Evolutionary conservation across 257 asterid species (phyloP), one percentile per base, ranked within the genome.

Genomic region (Scutellaria minor): DNA sequence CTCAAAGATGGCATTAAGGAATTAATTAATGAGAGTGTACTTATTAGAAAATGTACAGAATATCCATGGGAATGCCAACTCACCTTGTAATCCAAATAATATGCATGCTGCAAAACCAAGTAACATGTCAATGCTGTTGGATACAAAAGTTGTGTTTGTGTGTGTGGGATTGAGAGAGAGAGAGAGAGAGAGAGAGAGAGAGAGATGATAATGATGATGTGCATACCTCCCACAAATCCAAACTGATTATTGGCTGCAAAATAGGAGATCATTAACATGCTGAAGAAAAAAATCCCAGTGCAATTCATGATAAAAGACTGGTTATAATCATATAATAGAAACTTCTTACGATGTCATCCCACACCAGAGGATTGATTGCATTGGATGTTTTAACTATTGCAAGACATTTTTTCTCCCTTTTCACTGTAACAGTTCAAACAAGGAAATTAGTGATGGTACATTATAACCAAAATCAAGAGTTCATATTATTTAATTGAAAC

Each of bases 361-460:
- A 83, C 77, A 87, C 84, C 18, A 84, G 71, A 61, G 92, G 92
- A 68, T 84, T 84, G 70, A 84, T 37, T 14, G 89, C 84, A 70
- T 87, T 87, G 63, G 84, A 76, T 64, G 90, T 80, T 80, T 79
- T 87, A 39, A 87, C 75, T 67, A 87, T 82, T 39, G 89, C 86
- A 59, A 93, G 92, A 57, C 90, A 86, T 76, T 83, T 88, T 82
- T 89, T 85, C 81, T 91, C 94, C 83, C 95, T 86, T 83, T 88
- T 89, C 83, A 93, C 98, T 93, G 90, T 47, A 85, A 65, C 60
- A 70, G 64, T 52, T 57, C 12, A 44, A 82, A 53, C 12, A 68
- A 56, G 64, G 62, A 51, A 72, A 64, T 72, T 45, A 79, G 54
- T 56, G 44, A 57, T 44, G 46, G 22, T 40, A 22, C 70, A 40